Conservation (phyloP, 768 basidiomycete species). For the Porpolomopsis calyptriformis region DNA sequence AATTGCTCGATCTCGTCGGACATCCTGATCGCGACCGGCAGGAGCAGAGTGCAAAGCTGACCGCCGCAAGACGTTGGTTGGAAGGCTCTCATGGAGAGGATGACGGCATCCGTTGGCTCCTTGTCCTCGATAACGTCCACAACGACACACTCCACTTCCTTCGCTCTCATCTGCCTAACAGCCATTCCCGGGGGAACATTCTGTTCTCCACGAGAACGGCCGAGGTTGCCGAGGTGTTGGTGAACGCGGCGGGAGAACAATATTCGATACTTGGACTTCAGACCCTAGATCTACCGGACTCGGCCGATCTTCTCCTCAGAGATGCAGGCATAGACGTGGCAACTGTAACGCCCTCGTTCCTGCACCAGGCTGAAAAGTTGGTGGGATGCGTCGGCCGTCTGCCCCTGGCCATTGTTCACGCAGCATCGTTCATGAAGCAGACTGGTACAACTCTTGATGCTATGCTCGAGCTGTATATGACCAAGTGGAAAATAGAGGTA, state of each 20-base stretch:
- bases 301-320: neutral
- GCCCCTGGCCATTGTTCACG: too few species aligned
- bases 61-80: too few species aligned
- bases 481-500: neutral
- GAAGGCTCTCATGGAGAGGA: too few species aligned
- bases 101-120: neutral
- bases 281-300: neutral
- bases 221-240: neutral
- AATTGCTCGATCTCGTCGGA: neutral
- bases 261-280: neutral
- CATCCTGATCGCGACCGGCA: neutral
- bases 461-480: neutral
- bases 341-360: too few species aligned
- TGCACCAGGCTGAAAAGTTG: too few species aligned
- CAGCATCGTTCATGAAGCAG: too few species aligned
- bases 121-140: constrained; percentile 1
- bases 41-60: constrained; percentile 1
- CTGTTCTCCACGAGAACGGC: neutral
- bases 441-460: neutral
- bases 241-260: neutral
- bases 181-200: neutral
- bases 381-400: too few species aligned
- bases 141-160: neutral
- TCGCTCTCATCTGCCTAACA: neutral
- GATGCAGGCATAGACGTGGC: neutral